These are phyloP conservation scores for Apiospora phragmitis DNA, from an alignment of 2,329 filamentous ascomycete genomes.

Conservation along the genomic window DNA sequence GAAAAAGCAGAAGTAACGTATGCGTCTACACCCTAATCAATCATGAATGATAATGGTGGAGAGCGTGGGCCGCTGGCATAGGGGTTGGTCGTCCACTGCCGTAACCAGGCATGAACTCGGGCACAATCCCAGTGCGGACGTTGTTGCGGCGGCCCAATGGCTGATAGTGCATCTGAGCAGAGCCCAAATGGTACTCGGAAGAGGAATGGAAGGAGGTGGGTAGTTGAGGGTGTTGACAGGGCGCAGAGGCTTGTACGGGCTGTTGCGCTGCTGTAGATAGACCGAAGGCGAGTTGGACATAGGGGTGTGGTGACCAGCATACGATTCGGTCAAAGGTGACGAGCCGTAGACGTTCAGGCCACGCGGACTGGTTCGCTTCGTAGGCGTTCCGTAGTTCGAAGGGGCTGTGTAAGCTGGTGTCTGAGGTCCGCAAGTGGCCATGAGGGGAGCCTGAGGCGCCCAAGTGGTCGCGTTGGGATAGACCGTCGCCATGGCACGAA, in stretches of 20 bases:
- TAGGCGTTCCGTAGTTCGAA: slow-evolving; percentile 49
- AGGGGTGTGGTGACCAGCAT: slow-evolving; percentile 59
- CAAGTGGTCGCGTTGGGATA: slow-evolving; percentile 57
- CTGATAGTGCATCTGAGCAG: slow-evolving; percentile 81
- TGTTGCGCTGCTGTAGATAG: slow-evolving; percentile 84
- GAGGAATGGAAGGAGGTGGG: slow-evolving; percentile 76
- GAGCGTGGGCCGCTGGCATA: slow-evolving; percentile 11
- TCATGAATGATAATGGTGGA: slow-evolving; percentile 13
- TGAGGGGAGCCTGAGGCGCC: slow-evolving; percentile 35
- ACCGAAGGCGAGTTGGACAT: slow-evolving; percentile 82
- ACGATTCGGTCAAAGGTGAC: slow-evolving; percentile 68
- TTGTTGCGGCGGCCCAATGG: slow-evolving; percentile 69
- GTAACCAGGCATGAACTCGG: slow-evolving; percentile 49
- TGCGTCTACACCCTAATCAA: background rate
- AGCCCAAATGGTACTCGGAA: slow-evolving; percentile 72
- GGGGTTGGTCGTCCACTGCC: slow-evolving; percentile 21
- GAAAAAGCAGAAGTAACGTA: background rate
- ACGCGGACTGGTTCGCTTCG: slow-evolving; percentile 54
- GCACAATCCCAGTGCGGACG: slow-evolving; percentile 70
- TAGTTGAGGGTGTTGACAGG: slow-evolving; percentile 89
- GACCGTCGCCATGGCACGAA: slow-evolving; percentile 75
- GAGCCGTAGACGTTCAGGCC: slow-evolving; percentile 59
- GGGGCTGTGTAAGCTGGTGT: slow-evolving; percentile 31
- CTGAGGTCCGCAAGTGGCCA: slow-evolving; percentile 33
- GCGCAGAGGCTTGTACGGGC: slow-evolving; percentile 89